Evolutionary conservation across 176 grass and related monocot genomes (phyloP), one percentile per base, ranked within the genome.

Genomic region (Lolium perenne): DNA sequence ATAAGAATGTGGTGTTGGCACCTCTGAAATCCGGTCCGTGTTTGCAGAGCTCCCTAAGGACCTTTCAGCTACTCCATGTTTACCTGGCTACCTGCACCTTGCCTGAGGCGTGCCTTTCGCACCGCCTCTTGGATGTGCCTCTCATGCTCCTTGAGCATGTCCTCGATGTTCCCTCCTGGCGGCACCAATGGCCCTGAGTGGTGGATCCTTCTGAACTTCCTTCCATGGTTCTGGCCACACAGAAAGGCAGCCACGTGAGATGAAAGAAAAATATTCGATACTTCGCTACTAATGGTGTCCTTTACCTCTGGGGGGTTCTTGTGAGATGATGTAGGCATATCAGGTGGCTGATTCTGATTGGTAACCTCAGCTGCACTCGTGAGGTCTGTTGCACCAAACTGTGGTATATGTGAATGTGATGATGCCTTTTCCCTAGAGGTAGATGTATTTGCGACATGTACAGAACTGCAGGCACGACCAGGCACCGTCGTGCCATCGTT

Each of bases 61-160:
- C 59, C 79, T 74, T 60, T 40, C 56, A 79, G 8, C 49, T 80
- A 59, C 56, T 74, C 50, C 61, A 62, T 64, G 6, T 38, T 79
- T 64, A 62, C 29, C 62, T 70, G 82, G 25, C 60, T 91, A 74
- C 35, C 53, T 91, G 60, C 13, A 26, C 64, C 76, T 95, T 91
- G 11, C 76, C 65, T 35, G 14, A 86, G 47, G n/a, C 95, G 95
- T 0, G 93, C 82, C 77, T 90, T 98, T 86, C 95, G 93, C 41
- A 98, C 95, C 0, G 93, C 93, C 50, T 98, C 89, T 89, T 98
- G 95, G 81, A 98, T 92, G 40, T 90, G 89, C 80, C 87, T 85
- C 67, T 95, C 95, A 3, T 98, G 95, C 69, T 95, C 93, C 82
- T 93, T 95, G 69, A 98, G 91, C 93, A 98, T 93, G 17, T 98